Conservation (phyloP, 2,329 filamentous ascomycete genomes). For the Ambrosiella xylebori region DNA sequence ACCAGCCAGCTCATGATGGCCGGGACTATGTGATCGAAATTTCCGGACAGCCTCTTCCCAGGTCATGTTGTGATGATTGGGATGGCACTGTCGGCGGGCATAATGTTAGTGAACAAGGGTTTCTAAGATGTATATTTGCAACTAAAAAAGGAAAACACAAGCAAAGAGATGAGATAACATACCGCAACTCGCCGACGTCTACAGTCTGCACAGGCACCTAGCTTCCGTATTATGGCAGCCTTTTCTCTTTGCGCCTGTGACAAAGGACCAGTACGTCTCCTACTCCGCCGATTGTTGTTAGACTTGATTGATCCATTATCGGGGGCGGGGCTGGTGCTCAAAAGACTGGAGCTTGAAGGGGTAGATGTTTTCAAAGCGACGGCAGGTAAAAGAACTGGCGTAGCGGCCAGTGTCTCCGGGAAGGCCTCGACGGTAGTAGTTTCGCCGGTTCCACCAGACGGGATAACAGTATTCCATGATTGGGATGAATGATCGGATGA, state of each 20-base stretch:
- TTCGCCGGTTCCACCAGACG: no score
- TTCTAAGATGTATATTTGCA: background rate
- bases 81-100: slow-evolving; percentile 31
- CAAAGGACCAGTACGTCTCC: slow-evolving; percentile 41
- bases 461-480: no score
- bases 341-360: slow-evolving; percentile 29
- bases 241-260: slow-evolving; percentile 41
- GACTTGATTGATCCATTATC: slow-evolving; percentile 38
- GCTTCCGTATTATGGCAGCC: slow-evolving; percentile 40
- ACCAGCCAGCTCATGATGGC: slow-evolving; percentile 31
- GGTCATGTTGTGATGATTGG: slow-evolving; percentile 41
- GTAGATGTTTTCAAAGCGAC: slow-evolving; percentile 29
- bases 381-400: background rate
- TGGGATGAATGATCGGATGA: no score
- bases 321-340: slow-evolving; percentile 27
- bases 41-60: slow-evolving; percentile 42
- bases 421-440: no score
- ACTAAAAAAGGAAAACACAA: background rate
- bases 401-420: no score
- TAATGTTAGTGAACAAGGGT: background rate
- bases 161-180: slow-evolving; percentile 20
- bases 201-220: slow-evolving; percentile 40
- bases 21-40: slow-evolving; percentile 35
- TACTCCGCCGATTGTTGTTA: slow-evolving; percentile 36
- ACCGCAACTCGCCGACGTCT: slow-evolving; percentile 40